Evolutionary conservation across 2,329 filamentous ascomycete species (phyloP).

Genomic region (Trichoderma polysporum): DNA sequence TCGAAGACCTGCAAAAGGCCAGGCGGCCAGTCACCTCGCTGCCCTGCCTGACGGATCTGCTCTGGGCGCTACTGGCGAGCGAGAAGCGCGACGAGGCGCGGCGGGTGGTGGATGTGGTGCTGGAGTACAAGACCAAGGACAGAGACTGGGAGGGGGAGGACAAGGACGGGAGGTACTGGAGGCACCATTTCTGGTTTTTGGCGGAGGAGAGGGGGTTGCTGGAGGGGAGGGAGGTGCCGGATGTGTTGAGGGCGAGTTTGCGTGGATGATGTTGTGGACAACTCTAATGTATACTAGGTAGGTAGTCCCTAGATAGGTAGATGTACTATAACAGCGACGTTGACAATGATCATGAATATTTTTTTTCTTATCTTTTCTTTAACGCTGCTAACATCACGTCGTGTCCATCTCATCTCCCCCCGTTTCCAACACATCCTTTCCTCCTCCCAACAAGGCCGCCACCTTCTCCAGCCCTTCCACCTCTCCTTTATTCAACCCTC

Average conservation of each 20-base stretch:
- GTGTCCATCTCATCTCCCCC: constrained; percentile 33
- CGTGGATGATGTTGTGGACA: constrained; percentile 8
- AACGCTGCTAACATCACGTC: constrained; percentile 23
- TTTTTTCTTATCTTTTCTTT: not conserved
- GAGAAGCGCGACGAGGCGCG: constrained; percentile 31
- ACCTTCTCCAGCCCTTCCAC: constrained; percentile 58
- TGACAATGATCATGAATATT: not conserved
- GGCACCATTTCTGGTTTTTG: constrained; percentile 51
- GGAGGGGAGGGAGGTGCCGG: constrained; percentile 26
- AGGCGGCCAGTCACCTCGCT: constrained; percentile 44
- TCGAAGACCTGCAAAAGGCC: constrained; percentile 43
- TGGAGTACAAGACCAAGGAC: constrained; percentile 29
- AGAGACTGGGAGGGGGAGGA: not conserved
- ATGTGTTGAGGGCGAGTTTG: constrained; percentile 22
- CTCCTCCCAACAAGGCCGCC: constrained; percentile 43
- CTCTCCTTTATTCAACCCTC: constrained; percentile 50
- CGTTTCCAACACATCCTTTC: not conserved
- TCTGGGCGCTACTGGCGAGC: constrained; percentile 35
- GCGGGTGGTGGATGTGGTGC: constrained; percentile 34
- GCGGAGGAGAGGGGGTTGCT: constrained; percentile 44
- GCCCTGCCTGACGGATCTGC: constrained; percentile 44
- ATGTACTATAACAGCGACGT: not conserved
- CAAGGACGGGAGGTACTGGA: constrained; percentile 41
- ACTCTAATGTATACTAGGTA: not conserved
- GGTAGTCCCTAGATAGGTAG: not conserved